These are phyloP conservation scores for Coix lacrymajobi DNA, from an alignment of 176 grass and related monocot species.

Conservation along the genomic window DNA sequence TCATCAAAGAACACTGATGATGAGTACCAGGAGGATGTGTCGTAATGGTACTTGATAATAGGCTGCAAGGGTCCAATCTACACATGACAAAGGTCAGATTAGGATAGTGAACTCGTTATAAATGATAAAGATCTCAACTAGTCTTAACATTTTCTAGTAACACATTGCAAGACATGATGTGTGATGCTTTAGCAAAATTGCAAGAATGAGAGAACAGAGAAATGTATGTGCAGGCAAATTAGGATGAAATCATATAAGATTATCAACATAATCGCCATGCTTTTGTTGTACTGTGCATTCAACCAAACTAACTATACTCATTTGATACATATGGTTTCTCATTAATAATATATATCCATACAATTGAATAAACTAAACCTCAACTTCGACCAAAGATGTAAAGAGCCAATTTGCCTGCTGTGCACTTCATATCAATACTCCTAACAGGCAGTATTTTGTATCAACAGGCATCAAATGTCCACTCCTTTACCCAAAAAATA, in stretches of 20 bases:
- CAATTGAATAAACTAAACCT: not conserved
- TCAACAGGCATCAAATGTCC: not conserved
- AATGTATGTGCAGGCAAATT: not conserved
- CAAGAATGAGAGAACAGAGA: not conserved
- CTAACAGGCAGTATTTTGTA: slow-evolving; percentile 2
- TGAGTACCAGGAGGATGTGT: slow-evolving; percentile 72
- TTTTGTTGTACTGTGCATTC: not conserved
- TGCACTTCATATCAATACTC: not conserved
- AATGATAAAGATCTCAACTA: not conserved
- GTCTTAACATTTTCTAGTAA: not conserved
- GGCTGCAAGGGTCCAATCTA: slow-evolving; percentile 77
- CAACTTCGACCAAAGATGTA: not conserved
- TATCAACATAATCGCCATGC: not conserved
- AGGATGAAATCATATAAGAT: not conserved
- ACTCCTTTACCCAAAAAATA: not conserved
- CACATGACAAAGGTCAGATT: slow-evolving; percentile 24
- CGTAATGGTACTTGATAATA: slow-evolving; percentile 93
- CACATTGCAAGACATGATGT: not conserved
- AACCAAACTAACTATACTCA: slow-evolving; percentile 5
- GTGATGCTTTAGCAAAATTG: not conserved
- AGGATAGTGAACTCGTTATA: slow-evolving; percentile 6
- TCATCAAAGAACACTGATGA: slow-evolving; percentile 30
- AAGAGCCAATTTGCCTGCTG: not conserved
- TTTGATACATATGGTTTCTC: slow-evolving; percentile 6
- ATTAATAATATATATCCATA: not conserved